phyloP scores from a whole-genome alignment of 805 yeast species.

The Candida anglica region DNA sequence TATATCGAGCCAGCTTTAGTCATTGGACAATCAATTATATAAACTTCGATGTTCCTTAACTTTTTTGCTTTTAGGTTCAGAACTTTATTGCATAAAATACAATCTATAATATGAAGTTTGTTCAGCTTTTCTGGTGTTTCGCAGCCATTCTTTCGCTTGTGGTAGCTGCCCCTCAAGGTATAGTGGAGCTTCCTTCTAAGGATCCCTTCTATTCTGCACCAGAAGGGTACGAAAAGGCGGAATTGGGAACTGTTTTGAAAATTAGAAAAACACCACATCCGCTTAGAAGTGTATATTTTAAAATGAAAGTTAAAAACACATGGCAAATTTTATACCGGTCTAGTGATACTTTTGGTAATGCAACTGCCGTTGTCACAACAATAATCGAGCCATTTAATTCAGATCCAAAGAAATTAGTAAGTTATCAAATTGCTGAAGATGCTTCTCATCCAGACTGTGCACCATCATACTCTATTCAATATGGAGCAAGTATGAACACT shows the following conservation, averaged over 20 bases:
- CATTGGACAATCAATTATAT: too few relatives aligned
- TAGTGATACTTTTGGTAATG: slow-evolving; percentile 11
- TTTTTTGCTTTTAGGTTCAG: too few relatives aligned
- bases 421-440: slow-evolving; percentile 19
- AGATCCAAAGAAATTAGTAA: slow-evolving; percentile 15
- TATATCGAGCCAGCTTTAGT: too few relatives aligned
- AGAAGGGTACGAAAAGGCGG: slow-evolving; percentile 9
- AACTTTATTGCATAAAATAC: too few relatives aligned
- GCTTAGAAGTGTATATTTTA: slow-evolving; percentile 7
- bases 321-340: slow-evolving; percentile 10
- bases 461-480: slow-evolving; percentile 15
- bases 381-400: slow-evolving; percentile 18
- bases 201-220: slow-evolving; percentile 14
- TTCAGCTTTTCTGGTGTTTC: too few relatives aligned
- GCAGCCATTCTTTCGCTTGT: too few relatives aligned
- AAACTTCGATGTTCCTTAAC: too few relatives aligned
- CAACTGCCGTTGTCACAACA: slow-evolving; percentile 13
- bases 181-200: slow-evolving; percentile 3
- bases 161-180: slow-evolving; percentile 1
- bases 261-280: slow-evolving; percentile 9
- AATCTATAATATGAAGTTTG: too few relatives aligned
- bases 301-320: slow-evolving; percentile 7
- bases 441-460: slow-evolving; percentile 15
- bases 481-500: slow-evolving; percentile 9
- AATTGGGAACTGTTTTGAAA: slow-evolving; percentile 10